Evolutionary conservation across 176 grass and related monocot species (phyloP).

Genomic region (Zoysia japonica): DNA sequence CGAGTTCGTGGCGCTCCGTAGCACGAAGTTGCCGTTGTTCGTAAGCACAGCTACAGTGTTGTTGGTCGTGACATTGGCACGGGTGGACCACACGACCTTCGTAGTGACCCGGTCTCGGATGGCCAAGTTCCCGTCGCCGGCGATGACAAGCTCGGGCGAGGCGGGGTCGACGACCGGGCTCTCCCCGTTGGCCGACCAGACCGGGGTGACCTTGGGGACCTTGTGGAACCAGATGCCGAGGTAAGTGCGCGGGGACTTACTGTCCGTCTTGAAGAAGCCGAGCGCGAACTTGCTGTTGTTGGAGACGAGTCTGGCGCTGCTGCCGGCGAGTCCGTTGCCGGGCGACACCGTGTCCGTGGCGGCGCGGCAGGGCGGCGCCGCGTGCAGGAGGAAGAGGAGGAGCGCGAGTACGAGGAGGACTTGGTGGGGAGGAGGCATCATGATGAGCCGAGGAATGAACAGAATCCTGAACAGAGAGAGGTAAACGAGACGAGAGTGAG

Average conservation of each 20-base stretch:
- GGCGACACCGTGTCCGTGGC: background rate
- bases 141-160: background rate
- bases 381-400: background rate
- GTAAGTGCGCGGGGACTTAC: background rate
- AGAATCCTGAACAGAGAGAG: too few species aligned
- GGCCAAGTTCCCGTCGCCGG: background rate
- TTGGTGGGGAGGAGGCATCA: background rate
- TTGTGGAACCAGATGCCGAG: background rate
- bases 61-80: background rate
- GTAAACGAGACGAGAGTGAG: too few species aligned
- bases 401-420: background rate
- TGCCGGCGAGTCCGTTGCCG: slow-evolving; percentile 1
- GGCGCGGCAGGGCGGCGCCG: background rate
- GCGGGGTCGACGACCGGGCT: background rate
- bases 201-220: background rate
- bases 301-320: background rate
- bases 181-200: background rate
- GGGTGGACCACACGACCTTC: background rate
- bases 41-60: background rate
- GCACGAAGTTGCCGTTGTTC: background rate
- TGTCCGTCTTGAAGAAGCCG: slow-evolving; percentile 52
- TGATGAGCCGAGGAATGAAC: background rate
- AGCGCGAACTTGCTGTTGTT: slow-evolving; percentile 56
- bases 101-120: background rate
- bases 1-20: background rate